Evolutionary conservation across 805 yeast genomes (phyloP), one percentile per base, ranked within the genome.

Genomic region (Metschnikowia kunwiensis): DNA sequence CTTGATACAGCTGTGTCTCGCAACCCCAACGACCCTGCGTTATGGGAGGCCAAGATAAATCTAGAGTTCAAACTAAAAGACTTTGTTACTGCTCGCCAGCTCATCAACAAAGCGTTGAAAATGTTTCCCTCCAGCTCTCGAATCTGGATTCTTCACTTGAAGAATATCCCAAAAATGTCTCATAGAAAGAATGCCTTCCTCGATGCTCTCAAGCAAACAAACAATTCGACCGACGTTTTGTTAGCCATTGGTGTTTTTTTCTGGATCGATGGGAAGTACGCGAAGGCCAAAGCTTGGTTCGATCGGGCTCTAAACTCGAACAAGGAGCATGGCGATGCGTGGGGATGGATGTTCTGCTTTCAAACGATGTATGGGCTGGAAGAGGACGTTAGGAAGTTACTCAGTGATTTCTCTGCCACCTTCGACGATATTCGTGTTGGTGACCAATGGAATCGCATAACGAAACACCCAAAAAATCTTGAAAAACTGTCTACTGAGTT

Each of bases 261-360:
- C 43, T 81, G 82, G 80, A 50, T 63, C 1, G 82, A 77, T 17
- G 81, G 83, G 0, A 83, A 83, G 46, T 58, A 70, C 17, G 60
- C 71, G 1, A 81, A 79, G 45, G 86, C 94, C 0, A 63, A 68
- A 37, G 70, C 79, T 10, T 89, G 96, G 87, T 75, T 87, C 38
- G 82, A 81, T 31, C 67, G 83, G 35, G 84, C 93, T 0, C 54
- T 81, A 8, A 65, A 61, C n/a, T 64, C 68, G 2, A 78, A 80
- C 38, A 56, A 64, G 1, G 64, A 60, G n/a, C 74, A 67, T 52
- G 97, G 95, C 4, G 97, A 89, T 58, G 59, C 72, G 3, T 87
- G 94, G 83, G 74, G 78, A 1, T 81, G 87, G 82, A 51, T 68
- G 32, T 76, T 74, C 47, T 42, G 44, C 17, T 47, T 41, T 26